Conservation (phyloP, 2,329 filamentous ascomycete genomes). For the Moelleriella libera region DNA sequence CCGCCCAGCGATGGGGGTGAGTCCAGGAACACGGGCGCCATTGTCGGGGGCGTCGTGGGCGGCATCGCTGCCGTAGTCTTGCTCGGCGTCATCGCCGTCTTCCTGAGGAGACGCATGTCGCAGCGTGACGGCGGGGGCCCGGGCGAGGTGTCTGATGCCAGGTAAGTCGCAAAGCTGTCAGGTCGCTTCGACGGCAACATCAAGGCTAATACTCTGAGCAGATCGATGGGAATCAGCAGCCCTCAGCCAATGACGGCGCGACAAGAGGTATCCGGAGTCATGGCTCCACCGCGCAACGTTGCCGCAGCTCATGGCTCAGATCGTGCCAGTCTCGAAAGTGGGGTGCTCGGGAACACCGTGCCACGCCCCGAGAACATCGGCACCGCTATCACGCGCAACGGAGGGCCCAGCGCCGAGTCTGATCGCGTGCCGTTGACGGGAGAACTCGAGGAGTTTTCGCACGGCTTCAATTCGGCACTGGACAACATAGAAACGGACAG, state of each 20-base stretch:
- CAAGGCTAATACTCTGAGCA: background rate
- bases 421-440: slow-evolving; percentile 26
- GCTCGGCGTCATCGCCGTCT: slow-evolving; percentile 26
- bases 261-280: slow-evolving; percentile 6
- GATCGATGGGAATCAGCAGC: slow-evolving; percentile 1
- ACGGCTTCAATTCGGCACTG: slow-evolving; percentile 26
- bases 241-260: slow-evolving; percentile 10
- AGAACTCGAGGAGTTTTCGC: slow-evolving; percentile 28
- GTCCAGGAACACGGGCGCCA: slow-evolving; percentile 28
- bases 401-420: slow-evolving; percentile 12
- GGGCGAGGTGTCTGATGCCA: slow-evolving; percentile 13
- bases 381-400: slow-evolving; percentile 9
- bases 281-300: slow-evolving; percentile 1
- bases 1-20: slow-evolving; percentile 13
- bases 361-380: background rate
- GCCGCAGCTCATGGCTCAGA: background rate
- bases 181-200: too few relatives aligned
- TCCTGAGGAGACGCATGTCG: slow-evolving; percentile 23
- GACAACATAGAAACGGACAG: slow-evolving; percentile 19
- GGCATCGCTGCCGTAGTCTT: slow-evolving; percentile 31
- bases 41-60: slow-evolving; percentile 40
- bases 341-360: background rate
- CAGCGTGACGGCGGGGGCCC: background rate
- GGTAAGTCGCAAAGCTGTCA: slow-evolving; percentile 3
- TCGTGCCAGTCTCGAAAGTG: slow-evolving; percentile 1